Percentiles rank a stretch among this genome's conserved stretches.
These are phyloP conservation scores for Talaromyces pinophilus DNA, from an alignment of 2,329 filamentous ascomycete genomes.

Conservation along the genomic window DNA sequence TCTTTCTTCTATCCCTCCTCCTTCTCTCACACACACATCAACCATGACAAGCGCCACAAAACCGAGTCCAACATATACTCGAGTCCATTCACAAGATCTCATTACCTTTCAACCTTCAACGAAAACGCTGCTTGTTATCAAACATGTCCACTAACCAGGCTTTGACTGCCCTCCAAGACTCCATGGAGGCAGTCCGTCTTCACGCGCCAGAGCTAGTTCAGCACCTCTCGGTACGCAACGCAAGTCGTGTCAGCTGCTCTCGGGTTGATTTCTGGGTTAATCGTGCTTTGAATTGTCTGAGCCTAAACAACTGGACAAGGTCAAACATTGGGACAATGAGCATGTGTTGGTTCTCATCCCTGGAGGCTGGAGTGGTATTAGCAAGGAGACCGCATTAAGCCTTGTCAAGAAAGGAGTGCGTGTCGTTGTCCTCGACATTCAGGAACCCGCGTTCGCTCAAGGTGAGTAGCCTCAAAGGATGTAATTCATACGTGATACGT, in stretches of 20 bases:
- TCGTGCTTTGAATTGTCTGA: not conserved
- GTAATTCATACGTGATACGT: too few relatives aligned
- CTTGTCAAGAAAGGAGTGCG: not conserved
- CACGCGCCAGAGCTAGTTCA: not conserved
- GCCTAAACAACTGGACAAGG: not conserved
- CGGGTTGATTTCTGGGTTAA: not conserved
- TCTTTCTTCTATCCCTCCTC: too few relatives aligned
- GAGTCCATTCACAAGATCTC: too few relatives aligned
- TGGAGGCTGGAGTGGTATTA: not conserved
- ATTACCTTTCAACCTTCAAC: too few relatives aligned
- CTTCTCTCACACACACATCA: too few relatives aligned
- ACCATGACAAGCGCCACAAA: too few relatives aligned
- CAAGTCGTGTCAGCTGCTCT: not conserved
- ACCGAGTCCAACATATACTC: too few relatives aligned
- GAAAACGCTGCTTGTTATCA: too few relatives aligned
- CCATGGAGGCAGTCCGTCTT: not conserved
- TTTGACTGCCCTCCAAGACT: not conserved
- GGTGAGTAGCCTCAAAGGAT: not conserved
- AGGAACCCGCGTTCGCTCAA: not conserved
- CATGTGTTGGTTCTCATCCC: not conserved
- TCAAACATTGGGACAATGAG: not conserved
- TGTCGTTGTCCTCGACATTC: not conserved
- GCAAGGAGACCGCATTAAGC: not conserved
- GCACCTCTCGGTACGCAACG: not conserved
- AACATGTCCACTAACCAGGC: too few relatives aligned